Conservation (phyloP, 2,329 filamentous ascomycete genomes). For the Clonostachys sp. region DNA sequence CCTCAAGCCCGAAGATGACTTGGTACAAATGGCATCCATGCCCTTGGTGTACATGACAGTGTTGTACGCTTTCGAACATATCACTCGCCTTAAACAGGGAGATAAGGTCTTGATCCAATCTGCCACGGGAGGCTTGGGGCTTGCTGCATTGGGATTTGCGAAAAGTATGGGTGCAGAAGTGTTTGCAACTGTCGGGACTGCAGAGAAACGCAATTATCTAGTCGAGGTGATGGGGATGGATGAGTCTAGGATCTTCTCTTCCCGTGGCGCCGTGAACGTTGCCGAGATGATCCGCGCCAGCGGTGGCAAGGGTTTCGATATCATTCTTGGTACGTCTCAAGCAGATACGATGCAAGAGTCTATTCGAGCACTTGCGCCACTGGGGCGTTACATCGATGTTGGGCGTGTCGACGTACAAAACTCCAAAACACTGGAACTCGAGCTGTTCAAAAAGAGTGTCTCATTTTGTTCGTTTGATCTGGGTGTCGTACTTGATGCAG, state of each 20-base stretch:
- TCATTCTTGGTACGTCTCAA: conserved; percentile 20
- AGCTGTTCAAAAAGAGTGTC: neutral
- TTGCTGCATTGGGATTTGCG: conserved; percentile 19
- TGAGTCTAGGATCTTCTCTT: conserved; percentile 15
- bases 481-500: neutral
- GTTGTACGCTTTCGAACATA: conserved; percentile 18
- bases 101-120: conserved; percentile 24
- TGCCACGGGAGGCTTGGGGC: conserved; percentile 21
- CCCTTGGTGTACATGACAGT: conserved; percentile 20
- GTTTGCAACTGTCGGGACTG: conserved; percentile 22
- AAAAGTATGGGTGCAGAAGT: conserved; percentile 16
- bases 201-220: conserved; percentile 21
- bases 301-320: conserved; percentile 18
- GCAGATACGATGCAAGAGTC: conserved; percentile 18
- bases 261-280: conserved; percentile 12
- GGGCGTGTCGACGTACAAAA: conserved; percentile 20
- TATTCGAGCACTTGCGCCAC: conserved; percentile 21
- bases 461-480: conserved; percentile 2
- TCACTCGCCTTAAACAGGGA: conserved; percentile 14
- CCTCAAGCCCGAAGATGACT: conserved; percentile 6
- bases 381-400: conserved; percentile 20
- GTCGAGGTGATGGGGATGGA: conserved; percentile 9
- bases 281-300: conserved; percentile 14
- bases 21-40: conserved; percentile 9
- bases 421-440: conserved; percentile 8